Evolutionary conservation across 2,329 filamentous ascomycete genomes (phyloP).

Genomic region (Pestalotiopsis sp.): DNA sequence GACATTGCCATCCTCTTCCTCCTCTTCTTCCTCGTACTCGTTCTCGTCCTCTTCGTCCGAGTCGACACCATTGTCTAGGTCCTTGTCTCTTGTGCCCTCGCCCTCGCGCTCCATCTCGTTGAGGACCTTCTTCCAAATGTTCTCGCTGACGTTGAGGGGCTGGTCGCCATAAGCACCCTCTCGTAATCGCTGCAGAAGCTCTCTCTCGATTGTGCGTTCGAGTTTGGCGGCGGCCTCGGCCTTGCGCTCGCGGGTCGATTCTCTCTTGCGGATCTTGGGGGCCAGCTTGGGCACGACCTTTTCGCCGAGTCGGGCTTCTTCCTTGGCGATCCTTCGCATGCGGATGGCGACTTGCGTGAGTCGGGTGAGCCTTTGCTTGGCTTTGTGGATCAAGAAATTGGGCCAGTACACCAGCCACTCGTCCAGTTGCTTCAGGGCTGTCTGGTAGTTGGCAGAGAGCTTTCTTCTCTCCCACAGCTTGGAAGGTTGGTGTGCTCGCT

Average conservation of each 20-base stretch:
- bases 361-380: conserved; percentile 92
- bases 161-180: conserved; percentile 94
- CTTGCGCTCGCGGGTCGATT: conserved; percentile 76
- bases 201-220: conserved; percentile 92
- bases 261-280: conserved; percentile 81
- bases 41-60: conserved; percentile 73
- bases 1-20: conserved; percentile 71
- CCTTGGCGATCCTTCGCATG: conserved; percentile 70
- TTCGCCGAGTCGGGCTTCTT: conserved; percentile 89
- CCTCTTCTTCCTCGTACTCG: conserved; percentile 49
- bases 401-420: conserved; percentile 89
- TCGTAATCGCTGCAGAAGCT: conserved; percentile 86
- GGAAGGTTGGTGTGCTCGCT: conserved; percentile 69
- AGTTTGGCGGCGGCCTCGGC: conserved; percentile 87
- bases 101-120: conserved; percentile 86
- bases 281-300: conserved; percentile 85
- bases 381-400: conserved; percentile 90
- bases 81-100: conserved; percentile 80
- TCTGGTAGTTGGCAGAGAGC: conserved; percentile 85
- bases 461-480: conserved; percentile 96
- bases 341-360: conserved; percentile 89
- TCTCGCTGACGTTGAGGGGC: conserved; percentile 92
- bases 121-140: conserved; percentile 96
- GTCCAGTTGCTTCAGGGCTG: conserved; percentile 87
- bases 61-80: conserved; percentile 84